Evolutionary conservation across 768 basidiomycete species (phyloP).

Genomic region (Amanita rubescens): DNA sequence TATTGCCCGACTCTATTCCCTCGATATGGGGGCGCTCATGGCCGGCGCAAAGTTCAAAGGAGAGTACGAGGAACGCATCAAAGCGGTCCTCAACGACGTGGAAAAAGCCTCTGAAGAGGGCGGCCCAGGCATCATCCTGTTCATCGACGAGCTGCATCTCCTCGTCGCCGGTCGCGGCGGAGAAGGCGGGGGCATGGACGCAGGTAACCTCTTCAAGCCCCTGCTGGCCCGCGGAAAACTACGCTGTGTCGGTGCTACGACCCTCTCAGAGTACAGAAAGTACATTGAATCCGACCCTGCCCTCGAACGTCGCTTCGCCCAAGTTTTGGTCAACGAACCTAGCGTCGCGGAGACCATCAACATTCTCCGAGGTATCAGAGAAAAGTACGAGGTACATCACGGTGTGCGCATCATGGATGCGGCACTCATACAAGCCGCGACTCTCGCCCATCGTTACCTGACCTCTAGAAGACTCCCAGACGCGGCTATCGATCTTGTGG

Average conservation of each 20-base stretch:
- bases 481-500: conserved; percentile 86
- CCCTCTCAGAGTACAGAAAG: conserved; percentile 85
- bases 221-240: conserved; percentile 79
- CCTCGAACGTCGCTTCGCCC: conserved; percentile 86
- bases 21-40: conserved; percentile 96
- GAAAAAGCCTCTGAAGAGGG: conserved; percentile 78
- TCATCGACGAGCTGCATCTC: conserved; percentile 92
- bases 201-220: conserved; percentile 88
- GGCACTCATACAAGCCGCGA: conserved; percentile 83
- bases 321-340: conserved; percentile 91
- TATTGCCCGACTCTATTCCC: conserved; percentile 68
- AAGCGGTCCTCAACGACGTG: conserved; percentile 85
- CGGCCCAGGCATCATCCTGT: conserved; percentile 78
- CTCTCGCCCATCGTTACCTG: conserved; percentile 89
- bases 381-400: conserved; percentile 91
- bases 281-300: conserved; percentile 93
- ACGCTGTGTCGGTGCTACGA: conserved; percentile 82
- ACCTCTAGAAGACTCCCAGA: conserved; percentile 76
- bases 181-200: conserved; percentile 89
- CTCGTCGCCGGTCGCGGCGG: conserved; percentile 86
- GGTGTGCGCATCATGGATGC: conserved; percentile 86
- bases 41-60: conserved; percentile 89
- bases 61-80: conserved; percentile 96
- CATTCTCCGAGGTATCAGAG: conserved; percentile 89
- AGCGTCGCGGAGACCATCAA: conserved; percentile 83